Evolutionary conservation across 192 early-diverging fungal species (phyloP).

Genomic region (Coemansia aciculifera): DNA sequence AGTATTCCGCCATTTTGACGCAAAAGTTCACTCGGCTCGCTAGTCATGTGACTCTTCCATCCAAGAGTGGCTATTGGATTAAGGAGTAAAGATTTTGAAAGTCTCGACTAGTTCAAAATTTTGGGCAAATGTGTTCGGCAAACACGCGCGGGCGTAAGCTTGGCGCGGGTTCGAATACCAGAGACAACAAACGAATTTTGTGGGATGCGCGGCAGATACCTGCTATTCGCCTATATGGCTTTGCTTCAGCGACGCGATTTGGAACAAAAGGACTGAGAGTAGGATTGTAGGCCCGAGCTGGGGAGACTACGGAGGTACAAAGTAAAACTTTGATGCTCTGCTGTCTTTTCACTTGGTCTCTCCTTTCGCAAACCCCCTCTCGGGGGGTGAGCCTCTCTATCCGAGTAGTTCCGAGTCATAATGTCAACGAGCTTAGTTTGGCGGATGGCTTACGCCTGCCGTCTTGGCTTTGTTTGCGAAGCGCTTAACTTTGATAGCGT

Average conservation of each 20-base stretch:
- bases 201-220: conserved; percentile 15
- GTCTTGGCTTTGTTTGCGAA: conserved; percentile 34
- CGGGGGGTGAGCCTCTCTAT: not conserved
- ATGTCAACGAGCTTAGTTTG: not conserved
- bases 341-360: not conserved
- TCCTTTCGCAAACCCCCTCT: not conserved
- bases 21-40: too few species aligned
- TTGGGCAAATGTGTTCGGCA: not conserved
- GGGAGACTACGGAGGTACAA: not conserved
- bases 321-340: not conserved
- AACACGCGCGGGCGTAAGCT: not conserved
- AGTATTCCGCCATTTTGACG: too few species aligned
- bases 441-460: not conserved
- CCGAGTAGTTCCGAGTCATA: not conserved
- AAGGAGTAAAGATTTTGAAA: not conserved
- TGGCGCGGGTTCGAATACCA: not conserved
- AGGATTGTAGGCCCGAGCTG: not conserved
- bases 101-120: not conserved
- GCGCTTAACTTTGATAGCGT: conserved; percentile 28
- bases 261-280: not conserved
- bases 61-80: not conserved
- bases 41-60: too few species aligned
- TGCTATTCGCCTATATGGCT: not conserved
- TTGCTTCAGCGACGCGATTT: not conserved
- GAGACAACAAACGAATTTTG: not conserved